Evolutionary conservation across 805 yeast species (phyloP).

Genomic region (Ogataea dorogensis): DNA sequence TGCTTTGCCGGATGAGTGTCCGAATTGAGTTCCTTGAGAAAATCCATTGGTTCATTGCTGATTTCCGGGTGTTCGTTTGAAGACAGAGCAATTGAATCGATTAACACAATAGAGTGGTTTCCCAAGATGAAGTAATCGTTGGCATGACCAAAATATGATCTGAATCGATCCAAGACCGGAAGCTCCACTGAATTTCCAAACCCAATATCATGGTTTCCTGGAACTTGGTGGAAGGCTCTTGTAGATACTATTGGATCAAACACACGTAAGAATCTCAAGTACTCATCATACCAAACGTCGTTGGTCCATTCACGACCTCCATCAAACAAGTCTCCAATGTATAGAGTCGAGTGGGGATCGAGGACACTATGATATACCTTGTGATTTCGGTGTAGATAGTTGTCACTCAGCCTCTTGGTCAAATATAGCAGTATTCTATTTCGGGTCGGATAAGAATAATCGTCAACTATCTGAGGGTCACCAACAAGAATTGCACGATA

Average conservation of each 20-base stretch:
- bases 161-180: slow-evolving; percentile 59
- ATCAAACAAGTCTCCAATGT: slow-evolving; percentile 90
- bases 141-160: slow-evolving; percentile 69
- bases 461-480: slow-evolving; percentile 92
- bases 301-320: slow-evolving; percentile 66
- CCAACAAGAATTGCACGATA: slow-evolving; percentile 55
- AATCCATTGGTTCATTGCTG: slow-evolving; percentile 47
- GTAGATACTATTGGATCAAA: slow-evolving; percentile 46
- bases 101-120: slow-evolving; percentile 68
- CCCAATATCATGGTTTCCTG: slow-evolving; percentile 97
- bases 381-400: slow-evolving; percentile 78
- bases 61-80: slow-evolving; percentile 48
- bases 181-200: slow-evolving; percentile 70
- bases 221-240: slow-evolving; percentile 46
- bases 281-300: slow-evolving; percentile 62
- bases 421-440: slow-evolving; percentile 50
- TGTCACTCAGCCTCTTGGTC: slow-evolving; percentile 64
- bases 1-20: slow-evolving; percentile 22
- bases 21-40: slow-evolving; percentile 43
- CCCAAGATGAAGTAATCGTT: slow-evolving; percentile 53
- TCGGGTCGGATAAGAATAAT: slow-evolving; percentile 78
- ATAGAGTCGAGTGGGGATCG: slow-evolving; percentile 73
- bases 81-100: slow-evolving; percentile 81
- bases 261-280: slow-evolving; percentile 59
- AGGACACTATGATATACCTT: slow-evolving; percentile 53